Evolutionary conservation across 306 rosid species (phyloP).

Genomic region (Medicago ruthenica): DNA sequence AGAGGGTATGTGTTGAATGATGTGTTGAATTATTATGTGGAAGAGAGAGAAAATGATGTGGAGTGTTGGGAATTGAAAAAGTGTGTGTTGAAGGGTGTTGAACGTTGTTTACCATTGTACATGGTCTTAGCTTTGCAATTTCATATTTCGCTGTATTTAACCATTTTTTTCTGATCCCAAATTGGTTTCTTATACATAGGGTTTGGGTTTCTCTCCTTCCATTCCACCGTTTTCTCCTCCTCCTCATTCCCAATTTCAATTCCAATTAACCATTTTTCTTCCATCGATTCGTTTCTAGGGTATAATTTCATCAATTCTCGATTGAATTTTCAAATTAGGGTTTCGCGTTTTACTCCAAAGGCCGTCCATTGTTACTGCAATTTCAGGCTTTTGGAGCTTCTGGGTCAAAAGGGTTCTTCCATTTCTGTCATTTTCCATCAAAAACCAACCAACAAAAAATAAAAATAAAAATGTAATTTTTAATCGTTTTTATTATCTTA

Average conservation of each 20-base stretch:
- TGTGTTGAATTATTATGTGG: too few species aligned
- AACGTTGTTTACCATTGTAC: too few species aligned
- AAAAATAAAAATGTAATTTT: conserved; percentile 32
- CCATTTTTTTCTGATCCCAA: background rate
- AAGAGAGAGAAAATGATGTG: too few species aligned
- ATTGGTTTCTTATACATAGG: conserved; percentile 34
- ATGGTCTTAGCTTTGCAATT: background rate
- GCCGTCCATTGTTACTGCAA: conserved; percentile 35
- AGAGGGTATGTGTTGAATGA: too few species aligned
- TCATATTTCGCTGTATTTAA: conserved; percentile 22
- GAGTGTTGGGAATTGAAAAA: too few species aligned
- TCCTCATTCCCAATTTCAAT: conserved; percentile 19
- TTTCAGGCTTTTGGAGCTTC: conserved; percentile 45
- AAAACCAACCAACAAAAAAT: background rate
- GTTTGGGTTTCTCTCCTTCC: conserved; percentile 38
- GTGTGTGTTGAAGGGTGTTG: too few species aligned
- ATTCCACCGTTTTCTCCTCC: conserved; percentile 13
- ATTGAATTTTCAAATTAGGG: conserved; percentile 42
- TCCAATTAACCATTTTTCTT: background rate
- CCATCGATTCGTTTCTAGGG: background rate
- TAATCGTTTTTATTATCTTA: background rate
- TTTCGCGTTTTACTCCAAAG: conserved; percentile 42
- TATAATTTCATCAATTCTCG: conserved; percentile 18
- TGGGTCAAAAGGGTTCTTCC: conserved; percentile 22
- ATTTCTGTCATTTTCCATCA: conserved; percentile 17